Evolutionary conservation across 176 grass and related monocot species (phyloP).

Genomic region (Cenchrus fungigraminus): DNA sequence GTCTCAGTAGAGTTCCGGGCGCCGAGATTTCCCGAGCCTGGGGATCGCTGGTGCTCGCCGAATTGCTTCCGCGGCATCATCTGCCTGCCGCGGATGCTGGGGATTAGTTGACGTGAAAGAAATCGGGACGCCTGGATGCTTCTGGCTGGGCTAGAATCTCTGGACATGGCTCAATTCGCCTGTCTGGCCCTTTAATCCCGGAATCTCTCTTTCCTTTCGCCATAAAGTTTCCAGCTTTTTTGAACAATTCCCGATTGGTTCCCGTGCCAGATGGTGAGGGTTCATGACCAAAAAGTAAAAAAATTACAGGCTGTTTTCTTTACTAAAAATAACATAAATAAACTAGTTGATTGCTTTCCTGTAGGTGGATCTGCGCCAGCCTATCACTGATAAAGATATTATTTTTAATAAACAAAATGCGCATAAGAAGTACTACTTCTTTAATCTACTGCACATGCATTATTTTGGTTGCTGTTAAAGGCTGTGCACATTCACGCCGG

Average conservation of each 20-base stretch:
- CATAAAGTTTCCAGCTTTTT: slow-evolving; percentile 24
- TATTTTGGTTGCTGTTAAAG: neutral
- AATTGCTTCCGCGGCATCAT: slow-evolving; percentile 1
- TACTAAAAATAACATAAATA: too few species aligned
- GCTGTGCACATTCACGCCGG: slow-evolving; percentile 16
- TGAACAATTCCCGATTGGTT: slow-evolving; percentile 33
- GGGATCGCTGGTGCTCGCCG: neutral
- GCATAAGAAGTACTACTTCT: neutral
- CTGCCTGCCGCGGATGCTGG: slow-evolving; percentile 2
- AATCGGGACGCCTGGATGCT: slow-evolving; percentile 33
- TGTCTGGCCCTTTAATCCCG: neutral
- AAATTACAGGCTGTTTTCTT: too few species aligned
- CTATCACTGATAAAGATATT: too few species aligned
- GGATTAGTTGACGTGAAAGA: neutral
- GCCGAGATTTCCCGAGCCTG: neutral
- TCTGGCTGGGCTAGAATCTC: slow-evolving; percentile 43
- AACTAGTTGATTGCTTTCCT: too few species aligned
- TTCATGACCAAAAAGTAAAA: too few species aligned
- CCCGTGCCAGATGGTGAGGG: slow-evolving; percentile 10
- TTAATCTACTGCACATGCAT: slow-evolving; percentile 14
- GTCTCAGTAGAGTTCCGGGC: neutral
- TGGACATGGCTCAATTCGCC: slow-evolving; percentile 23
- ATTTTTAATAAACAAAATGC: too few species aligned
- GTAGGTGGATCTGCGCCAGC: too few species aligned
- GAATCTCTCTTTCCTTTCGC: slow-evolving; percentile 42